Conservation (phyloP, 306 rosid species). For the Prunus armeniaca region DNA sequence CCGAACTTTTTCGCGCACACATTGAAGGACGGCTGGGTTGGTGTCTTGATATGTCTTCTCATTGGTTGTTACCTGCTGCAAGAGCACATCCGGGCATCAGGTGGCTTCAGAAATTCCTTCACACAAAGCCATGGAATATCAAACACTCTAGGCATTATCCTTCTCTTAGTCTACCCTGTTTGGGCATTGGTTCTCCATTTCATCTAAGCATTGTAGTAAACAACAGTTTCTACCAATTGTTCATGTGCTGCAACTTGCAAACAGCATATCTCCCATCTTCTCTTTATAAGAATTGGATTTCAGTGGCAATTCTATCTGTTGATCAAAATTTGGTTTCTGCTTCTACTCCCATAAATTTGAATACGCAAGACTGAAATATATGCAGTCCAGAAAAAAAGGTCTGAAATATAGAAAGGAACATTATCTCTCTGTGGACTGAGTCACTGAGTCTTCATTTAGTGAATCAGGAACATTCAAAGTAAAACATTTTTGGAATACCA, state of each 20-base stretch:
- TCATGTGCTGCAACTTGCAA: neutral
- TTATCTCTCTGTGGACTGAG: too few species aligned
- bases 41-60: conserved; percentile 51
- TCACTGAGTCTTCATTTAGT: too few species aligned
- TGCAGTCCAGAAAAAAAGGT: too few species aligned
- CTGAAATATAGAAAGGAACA: too few species aligned
- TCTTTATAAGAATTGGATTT: neutral
- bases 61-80: conserved; percentile 82
- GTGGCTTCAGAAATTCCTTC: conserved; percentile 86
- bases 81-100: conserved; percentile 86
- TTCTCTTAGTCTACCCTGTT: conserved; percentile 66
- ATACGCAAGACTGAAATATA: neutral
- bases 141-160: conserved; percentile 72
- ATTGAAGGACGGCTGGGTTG: conserved; percentile 57
- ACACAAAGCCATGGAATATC: conserved; percentile 81
- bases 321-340: neutral
- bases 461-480: too few species aligned
- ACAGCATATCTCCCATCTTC: conserved; percentile 12
- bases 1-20: conserved; percentile 57
- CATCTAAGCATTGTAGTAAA: conserved; percentile 21
- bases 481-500: too few species aligned
- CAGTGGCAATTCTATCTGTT: neutral
- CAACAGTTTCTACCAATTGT: neutral
- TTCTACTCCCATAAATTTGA: neutral
- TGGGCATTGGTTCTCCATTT: conserved; percentile 59